phyloP scores from a whole-genome alignment of 371 early-diverging fungal genomes.

The Rhizopus microsporus region DNA sequence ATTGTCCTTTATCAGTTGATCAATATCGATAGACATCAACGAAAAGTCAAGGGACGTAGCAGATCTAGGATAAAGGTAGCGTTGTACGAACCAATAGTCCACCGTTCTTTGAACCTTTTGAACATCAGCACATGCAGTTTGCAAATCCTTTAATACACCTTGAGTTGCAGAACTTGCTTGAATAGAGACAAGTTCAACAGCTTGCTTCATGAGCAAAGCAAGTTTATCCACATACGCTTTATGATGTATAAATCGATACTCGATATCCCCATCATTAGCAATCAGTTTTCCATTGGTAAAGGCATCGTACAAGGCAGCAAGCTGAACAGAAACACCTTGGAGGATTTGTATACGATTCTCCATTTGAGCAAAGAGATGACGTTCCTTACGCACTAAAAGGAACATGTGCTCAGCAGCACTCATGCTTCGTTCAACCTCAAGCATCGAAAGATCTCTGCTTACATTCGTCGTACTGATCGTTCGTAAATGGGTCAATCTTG shows the following conservation, averaged over 20 bases:
- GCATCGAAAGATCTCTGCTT: slow-evolving; percentile 69
- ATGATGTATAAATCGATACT: slow-evolving; percentile 39
- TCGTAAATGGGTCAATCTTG: slow-evolving; percentile 68
- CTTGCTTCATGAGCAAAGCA: slow-evolving; percentile 39
- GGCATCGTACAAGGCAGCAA: slow-evolving; percentile 33
- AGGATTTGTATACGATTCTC: slow-evolving; percentile 34
- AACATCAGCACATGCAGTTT: slow-evolving; percentile 18
- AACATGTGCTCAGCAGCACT: slow-evolving; percentile 77
- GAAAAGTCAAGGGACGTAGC: slow-evolving; percentile 26
- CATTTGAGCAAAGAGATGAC: slow-evolving; percentile 43
- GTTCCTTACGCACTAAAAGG: slow-evolving; percentile 61
- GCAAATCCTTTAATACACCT: slow-evolving; percentile 16
- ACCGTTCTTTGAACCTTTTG: slow-evolving; percentile 31
- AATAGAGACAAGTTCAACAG: slow-evolving; percentile 21
- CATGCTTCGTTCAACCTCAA: slow-evolving; percentile 71
- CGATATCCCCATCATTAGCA: slow-evolving; percentile 22
- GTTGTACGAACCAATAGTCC: slow-evolving; percentile 35
- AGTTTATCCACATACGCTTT: slow-evolving; percentile 55
- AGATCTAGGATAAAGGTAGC: slow-evolving; percentile 36
- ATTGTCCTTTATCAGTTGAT: slow-evolving; percentile 26
- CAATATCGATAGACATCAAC: slow-evolving; percentile 35
- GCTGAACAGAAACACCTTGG: slow-evolving; percentile 39
- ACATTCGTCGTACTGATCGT: slow-evolving; percentile 56
- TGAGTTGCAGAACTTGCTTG: slow-evolving; percentile 19
- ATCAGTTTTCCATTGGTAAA: slow-evolving; percentile 17